Conservation (phyloP, 2,329 filamentous ascomycete genomes). For the Arthrocladium fulminans region DNA sequence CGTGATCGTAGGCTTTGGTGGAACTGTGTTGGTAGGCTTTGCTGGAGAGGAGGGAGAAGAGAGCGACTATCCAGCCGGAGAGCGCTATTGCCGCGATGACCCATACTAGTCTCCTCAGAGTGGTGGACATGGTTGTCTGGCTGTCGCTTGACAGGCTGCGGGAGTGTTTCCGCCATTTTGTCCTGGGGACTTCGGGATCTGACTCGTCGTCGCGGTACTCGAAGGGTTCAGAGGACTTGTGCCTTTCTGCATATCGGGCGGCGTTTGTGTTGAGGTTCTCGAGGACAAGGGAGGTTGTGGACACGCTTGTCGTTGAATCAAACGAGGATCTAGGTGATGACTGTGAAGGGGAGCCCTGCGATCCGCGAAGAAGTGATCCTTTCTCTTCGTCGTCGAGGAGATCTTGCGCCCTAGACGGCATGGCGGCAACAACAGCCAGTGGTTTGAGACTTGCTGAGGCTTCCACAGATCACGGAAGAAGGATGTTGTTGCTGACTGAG, state of each 20-base stretch:
- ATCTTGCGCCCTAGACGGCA: background rate
- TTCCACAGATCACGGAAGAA: slow-evolving; percentile 3
- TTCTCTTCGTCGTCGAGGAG: slow-evolving; percentile 4
- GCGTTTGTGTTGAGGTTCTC: slow-evolving; percentile 23
- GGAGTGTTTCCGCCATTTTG: slow-evolving; percentile 11
- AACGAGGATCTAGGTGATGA: background rate
- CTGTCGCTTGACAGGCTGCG: background rate
- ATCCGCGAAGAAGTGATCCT: background rate
- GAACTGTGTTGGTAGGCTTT: slow-evolving; percentile 28
- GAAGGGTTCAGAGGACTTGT: slow-evolving; percentile 10
- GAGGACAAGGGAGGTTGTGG: slow-evolving; percentile 25
- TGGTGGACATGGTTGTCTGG: slow-evolving; percentile 21
- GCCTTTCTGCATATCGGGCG: slow-evolving; percentile 1
- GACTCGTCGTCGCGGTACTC: slow-evolving; percentile 23
- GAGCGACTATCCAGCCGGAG: slow-evolving; percentile 38
- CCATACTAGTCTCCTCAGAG: slow-evolving; percentile 33
- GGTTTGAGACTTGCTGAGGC: background rate
- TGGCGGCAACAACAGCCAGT: background rate
- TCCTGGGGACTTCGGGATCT: slow-evolving; percentile 23
- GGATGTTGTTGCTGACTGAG: slow-evolving; percentile 3
- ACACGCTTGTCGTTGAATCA: slow-evolving; percentile 23
- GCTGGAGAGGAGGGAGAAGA: slow-evolving; percentile 35
- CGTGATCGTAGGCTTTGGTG: slow-evolving; percentile 24
- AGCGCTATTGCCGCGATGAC: slow-evolving; percentile 33
- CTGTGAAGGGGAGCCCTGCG: background rate